phyloP scores from a whole-genome alignment of 352 stramenopile genomes.

The Globisporangium splendens region DNA sequence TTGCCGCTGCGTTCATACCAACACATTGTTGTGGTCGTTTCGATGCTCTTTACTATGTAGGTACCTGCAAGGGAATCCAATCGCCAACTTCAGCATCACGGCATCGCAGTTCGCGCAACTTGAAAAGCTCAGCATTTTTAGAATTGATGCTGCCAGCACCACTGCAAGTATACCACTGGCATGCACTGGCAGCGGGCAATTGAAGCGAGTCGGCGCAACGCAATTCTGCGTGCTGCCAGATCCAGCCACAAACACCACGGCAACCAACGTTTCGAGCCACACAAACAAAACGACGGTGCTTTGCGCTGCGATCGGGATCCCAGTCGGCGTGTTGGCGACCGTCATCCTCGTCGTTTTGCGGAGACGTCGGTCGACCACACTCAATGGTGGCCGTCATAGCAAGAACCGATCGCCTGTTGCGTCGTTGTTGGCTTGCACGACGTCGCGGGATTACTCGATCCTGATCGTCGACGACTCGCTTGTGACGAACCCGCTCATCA shows the following conservation, averaged over 20 bases:
- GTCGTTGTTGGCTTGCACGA: conserved; percentile 1
- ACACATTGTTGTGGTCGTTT: neutral
- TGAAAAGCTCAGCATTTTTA: neutral
- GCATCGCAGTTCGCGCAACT: conserved; percentile 1
- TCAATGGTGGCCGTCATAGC: neutral
- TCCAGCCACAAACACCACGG: neutral
- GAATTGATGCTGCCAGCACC: neutral
- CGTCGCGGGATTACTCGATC: conserved; percentile 2
- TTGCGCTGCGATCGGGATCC: neutral
- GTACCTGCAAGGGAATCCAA: conserved; percentile 2
- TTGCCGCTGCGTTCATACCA: neutral
- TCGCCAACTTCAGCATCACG: conserved; percentile 5
- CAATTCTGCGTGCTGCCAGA: conserved; percentile 3
- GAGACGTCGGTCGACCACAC: neutral
- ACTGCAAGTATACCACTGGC: neutral
- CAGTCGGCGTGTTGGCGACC: neutral
- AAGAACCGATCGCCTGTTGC: neutral
- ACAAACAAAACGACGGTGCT: neutral
- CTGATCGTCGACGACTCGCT: conserved; percentile 3
- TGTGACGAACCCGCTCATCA: conserved; percentile 17
- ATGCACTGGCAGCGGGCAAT: neutral
- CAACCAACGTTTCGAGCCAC: neutral
- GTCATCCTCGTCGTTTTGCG: neutral
- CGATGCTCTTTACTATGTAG: neutral
- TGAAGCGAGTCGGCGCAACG: neutral